Percentiles rank a stretch among this genome's conserved stretches.
Evolutionary conservation across 352 stramenopile genomes (phyloP).

Genomic region (Phytophthora hibernalis): DNA sequence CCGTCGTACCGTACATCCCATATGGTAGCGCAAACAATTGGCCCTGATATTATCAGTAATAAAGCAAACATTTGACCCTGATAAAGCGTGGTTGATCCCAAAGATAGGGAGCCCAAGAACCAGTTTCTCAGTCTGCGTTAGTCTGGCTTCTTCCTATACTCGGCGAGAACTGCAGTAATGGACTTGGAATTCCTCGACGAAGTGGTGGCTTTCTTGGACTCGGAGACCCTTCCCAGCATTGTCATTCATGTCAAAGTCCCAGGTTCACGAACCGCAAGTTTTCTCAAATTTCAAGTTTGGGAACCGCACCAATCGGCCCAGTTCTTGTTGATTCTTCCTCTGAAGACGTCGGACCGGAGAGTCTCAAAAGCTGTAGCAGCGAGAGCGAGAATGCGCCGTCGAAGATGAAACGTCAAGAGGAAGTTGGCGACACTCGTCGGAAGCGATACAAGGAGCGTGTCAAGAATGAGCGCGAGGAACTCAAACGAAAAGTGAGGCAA

Average conservation of each 20-base stretch:
- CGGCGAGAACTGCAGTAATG: neutral
- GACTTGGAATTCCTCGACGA: conserved; percentile 17
- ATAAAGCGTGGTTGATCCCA: no score
- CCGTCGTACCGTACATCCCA: no score
- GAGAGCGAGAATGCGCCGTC: neutral
- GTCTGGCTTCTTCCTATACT: neutral
- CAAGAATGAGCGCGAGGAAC: conserved; percentile 23
- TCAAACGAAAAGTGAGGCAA: conserved; percentile 6
- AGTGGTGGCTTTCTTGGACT: conserved; percentile 12
- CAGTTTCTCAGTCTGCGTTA: no score
- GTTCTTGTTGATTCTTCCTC: neutral
- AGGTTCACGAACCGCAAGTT: neutral
- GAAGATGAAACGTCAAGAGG: neutral
- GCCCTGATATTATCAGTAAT: no score
- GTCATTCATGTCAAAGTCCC: neutral
- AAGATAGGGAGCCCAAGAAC: neutral
- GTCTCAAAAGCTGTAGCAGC: neutral
- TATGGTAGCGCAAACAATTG: no score
- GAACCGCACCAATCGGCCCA: neutral
- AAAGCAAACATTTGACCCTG: no score
- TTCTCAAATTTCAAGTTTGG: neutral
- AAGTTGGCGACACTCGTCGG: conserved; percentile 1
- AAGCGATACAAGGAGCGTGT: conserved; percentile 13
- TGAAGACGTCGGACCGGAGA: neutral
- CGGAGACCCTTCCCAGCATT: neutral